A percentile compares a stretch with the other conserved stretches of the same genome.
Conservation (phyloP, 2,329 filamentous ascomycete genomes). For the Allantophomopsis cytisporea region DNA sequence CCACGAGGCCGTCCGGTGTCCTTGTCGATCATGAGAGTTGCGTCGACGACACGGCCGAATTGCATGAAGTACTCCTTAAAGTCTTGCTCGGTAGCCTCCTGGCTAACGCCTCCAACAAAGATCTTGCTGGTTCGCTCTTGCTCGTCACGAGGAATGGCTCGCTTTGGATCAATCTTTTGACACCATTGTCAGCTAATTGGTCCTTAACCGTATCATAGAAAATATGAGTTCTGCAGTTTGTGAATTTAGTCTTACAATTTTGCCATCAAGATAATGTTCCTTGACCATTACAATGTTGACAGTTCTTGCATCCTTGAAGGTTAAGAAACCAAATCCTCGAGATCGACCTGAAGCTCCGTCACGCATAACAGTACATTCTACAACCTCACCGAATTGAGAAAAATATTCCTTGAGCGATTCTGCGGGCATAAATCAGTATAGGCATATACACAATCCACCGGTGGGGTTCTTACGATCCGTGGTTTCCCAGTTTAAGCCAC, state of each 20-base stretch:
- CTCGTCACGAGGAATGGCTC: constrained; percentile 92
- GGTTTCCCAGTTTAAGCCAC: constrained; percentile 96
- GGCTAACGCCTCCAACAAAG: constrained; percentile 93
- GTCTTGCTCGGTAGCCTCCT: constrained; percentile 91
- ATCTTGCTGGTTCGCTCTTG: constrained; percentile 98
- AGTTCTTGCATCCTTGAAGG: constrained; percentile 93
- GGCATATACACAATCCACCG: no score
- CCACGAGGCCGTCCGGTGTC: constrained; percentile 93
- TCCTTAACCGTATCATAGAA: no score
- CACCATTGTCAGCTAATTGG: constrained; percentile 7
- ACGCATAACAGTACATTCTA: constrained; percentile 98
- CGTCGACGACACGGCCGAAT: constrained; percentile 91
- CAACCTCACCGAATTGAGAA: constrained; percentile 91
- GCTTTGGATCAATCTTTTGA: constrained; percentile 78
- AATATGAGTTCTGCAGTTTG: constrained; percentile 7
- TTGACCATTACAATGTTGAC: constrained; percentile 99
- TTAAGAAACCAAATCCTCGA: constrained; percentile 92
- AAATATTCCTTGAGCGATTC: constrained; percentile 97
- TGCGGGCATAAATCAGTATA: constrained; percentile 22
- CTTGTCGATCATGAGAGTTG: constrained; percentile 99
- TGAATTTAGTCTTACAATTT: constrained; percentile 60
- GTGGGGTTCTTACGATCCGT: constrained; percentile 66
- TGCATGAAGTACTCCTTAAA: constrained; percentile 96
- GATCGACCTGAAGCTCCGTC: constrained; percentile 89
- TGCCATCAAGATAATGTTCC: constrained; percentile 94